phyloP scores from a whole-genome alignment of 2,329 filamentous ascomycete genomes.

The Talaromyces atroroseus region DNA sequence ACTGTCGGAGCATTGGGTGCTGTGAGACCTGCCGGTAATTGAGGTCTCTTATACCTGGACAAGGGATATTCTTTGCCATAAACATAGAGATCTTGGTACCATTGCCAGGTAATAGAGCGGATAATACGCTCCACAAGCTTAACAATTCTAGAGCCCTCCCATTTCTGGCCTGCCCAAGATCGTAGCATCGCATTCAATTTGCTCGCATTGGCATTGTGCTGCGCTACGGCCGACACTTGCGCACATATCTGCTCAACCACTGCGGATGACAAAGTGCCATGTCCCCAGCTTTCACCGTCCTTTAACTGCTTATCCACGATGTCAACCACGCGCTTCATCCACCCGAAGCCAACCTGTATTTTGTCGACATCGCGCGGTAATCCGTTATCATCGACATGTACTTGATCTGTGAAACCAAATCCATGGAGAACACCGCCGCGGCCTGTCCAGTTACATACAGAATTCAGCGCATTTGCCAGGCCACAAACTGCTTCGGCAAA shows the following conservation, averaged over 20 bases:
- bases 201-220: conserved; percentile 21
- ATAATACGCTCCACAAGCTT: conserved; percentile 79
- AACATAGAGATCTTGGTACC: conserved; percentile 80
- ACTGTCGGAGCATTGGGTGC: conserved; percentile 89
- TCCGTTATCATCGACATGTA: conserved; percentile 84
- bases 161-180: conserved; percentile 67
- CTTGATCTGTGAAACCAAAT: conserved; percentile 71
- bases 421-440: conserved; percentile 78
- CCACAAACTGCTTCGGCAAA: conserved; percentile 97
- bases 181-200: conserved; percentile 36
- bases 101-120: conserved; percentile 71
- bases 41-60: conserved; percentile 64
- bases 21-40: conserved; percentile 65
- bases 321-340: conserved; percentile 84
- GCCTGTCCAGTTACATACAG: conserved; percentile 89
- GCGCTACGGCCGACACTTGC: conserved; percentile 39
- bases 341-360: conserved; percentile 61
- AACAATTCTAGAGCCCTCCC: conserved; percentile 83
- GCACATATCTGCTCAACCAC: conserved; percentile 48
- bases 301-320: conserved; percentile 83
- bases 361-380: conserved; percentile 71
- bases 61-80: conserved; percentile 51
- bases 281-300: conserved; percentile 83
- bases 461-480: conserved; percentile 88
- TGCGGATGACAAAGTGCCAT: conserved; percentile 58